Conservation (phyloP, 1,139 yeast genomes). For the Chernovozyma aurita region DNA sequence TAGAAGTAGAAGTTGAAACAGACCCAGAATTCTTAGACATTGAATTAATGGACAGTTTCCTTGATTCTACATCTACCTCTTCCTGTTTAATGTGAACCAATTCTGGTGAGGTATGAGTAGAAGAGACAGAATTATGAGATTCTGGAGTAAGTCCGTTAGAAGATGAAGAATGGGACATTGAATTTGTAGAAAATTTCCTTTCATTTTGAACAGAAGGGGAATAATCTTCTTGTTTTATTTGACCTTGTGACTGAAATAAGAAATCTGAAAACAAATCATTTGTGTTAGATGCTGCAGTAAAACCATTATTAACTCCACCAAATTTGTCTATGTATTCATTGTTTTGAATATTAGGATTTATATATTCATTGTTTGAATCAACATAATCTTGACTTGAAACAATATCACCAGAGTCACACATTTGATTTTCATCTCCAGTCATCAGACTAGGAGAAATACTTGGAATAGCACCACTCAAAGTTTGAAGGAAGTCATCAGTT, state of each 20-base stretch:
- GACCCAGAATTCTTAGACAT: too few species aligned
- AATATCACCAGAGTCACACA: neutral
- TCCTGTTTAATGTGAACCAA: constrained; percentile 8
- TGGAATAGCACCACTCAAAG: constrained; percentile 24
- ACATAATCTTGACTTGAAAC: neutral
- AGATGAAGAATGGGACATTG: constrained; percentile 17
- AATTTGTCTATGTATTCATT: neutral
- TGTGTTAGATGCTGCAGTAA: neutral
- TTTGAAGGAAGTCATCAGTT: constrained; percentile 32
- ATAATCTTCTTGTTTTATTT: neutral
- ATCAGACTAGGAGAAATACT: constrained; percentile 15
- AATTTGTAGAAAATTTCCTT: constrained; percentile 11
- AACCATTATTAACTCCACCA: neutral
- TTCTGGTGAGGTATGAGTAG: constrained; percentile 34
- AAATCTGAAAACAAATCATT: neutral
- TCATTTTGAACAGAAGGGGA: neutral
- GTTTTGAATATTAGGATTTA: constrained; percentile 3
- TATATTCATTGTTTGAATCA: neutral
- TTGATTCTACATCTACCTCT: neutral
- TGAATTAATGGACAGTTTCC: neutral
- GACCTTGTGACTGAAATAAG: neutral
- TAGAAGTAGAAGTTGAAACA: neutral
- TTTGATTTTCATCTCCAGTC: constrained; percentile 8
- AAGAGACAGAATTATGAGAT: constrained; percentile 24
- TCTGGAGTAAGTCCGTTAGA: constrained; percentile 22